A percentile compares a stretch with the other conserved stretches of the same genome.
These are phyloP conservation scores for Nemania diffusa DNA, from an alignment of 2,329 filamentous ascomycete species.

Conservation along the genomic window DNA sequence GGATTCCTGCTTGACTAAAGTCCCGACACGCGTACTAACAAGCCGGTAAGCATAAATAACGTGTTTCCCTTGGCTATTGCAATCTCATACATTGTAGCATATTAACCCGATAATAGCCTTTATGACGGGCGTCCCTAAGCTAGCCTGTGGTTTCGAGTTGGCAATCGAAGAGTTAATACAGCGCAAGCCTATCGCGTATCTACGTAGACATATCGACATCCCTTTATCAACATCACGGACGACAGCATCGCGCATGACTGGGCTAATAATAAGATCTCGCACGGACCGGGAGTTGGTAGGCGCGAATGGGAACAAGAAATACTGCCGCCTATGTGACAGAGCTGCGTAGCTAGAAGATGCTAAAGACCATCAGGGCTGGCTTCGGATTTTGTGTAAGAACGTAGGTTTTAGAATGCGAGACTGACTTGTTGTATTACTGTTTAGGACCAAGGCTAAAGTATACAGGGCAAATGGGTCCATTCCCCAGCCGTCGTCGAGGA, in stretches of 20 bases:
- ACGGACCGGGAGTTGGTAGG: constrained; percentile 30
- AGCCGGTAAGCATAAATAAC: constrained; percentile 25
- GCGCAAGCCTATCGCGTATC: constrained; percentile 28
- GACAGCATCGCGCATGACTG: constrained; percentile 27
- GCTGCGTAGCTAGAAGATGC: constrained; percentile 30
- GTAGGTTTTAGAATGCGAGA: constrained; percentile 19
- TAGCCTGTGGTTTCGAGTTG: constrained; percentile 21
- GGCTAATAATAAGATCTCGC: constrained; percentile 30
- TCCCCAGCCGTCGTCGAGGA: constrained; percentile 34
- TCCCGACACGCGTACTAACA: constrained; percentile 32
- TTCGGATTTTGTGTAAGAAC: constrained; percentile 22
- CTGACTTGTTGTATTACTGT: constrained; percentile 26
- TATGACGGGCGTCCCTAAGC: constrained; percentile 28
- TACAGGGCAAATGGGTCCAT: constrained; percentile 35
- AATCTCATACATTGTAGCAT: constrained; percentile 37
- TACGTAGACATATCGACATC: constrained; percentile 32
- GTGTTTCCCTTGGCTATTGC: constrained; percentile 18
- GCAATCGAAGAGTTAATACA: constrained; percentile 32
- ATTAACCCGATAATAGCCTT: constrained; percentile 35
- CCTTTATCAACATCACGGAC: constrained; percentile 26
- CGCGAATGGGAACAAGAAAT: constrained; percentile 34
- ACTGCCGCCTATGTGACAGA: constrained; percentile 27
- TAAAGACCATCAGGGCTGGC: constrained; percentile 29
- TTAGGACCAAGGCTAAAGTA: constrained; percentile 32
- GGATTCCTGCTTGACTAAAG: constrained; percentile 31